These are phyloP conservation scores for Russula lepida DNA, from an alignment of 768 basidiomycete genomes.

Conservation along the genomic window DNA sequence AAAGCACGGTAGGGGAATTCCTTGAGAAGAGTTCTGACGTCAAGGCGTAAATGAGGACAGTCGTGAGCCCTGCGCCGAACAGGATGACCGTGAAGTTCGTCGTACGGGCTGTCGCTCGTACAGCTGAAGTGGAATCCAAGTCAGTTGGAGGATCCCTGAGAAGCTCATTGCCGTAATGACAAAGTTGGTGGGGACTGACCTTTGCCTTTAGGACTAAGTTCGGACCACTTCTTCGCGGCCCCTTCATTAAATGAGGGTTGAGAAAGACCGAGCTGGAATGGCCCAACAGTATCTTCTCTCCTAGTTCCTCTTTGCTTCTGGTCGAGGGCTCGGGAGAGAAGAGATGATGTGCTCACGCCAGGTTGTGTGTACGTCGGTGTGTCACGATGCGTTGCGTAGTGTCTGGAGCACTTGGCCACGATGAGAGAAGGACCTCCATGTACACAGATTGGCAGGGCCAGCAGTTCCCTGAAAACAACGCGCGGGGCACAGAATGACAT, in stretches of 20 bases:
- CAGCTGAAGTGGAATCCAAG: conserved; percentile 30
- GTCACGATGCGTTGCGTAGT: conserved; percentile 15
- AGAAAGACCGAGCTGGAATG: conserved; percentile 66
- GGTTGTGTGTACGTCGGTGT: neutral
- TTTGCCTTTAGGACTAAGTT: conserved; percentile 69
- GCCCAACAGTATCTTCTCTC: conserved; percentile 58
- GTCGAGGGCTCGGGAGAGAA: conserved; percentile 59
- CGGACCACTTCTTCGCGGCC: conserved; percentile 68
- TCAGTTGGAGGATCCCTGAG: neutral
- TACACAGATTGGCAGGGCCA: neutral
- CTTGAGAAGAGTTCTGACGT: conserved; percentile 81
- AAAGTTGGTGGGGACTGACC: conserved; percentile 33
- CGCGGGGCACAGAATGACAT: conserved; percentile 6
- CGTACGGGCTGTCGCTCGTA: conserved; percentile 44
- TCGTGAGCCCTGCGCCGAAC: conserved; percentile 73
- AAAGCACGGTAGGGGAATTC: conserved; percentile 79
- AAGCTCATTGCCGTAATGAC: neutral
- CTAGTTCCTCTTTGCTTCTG: conserved; percentile 38
- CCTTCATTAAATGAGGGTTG: conserved; percentile 47
- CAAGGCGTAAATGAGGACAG: conserved; percentile 67
- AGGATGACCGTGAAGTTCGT: conserved; percentile 49
- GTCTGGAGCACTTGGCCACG: neutral
- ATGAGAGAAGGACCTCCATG: neutral
- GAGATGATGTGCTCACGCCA: conserved; percentile 34
- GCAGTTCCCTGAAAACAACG: neutral